Evolutionary conservation across 2,329 filamentous ascomycete genomes (phyloP).

Genomic region (Dissoconium aciculare): DNA sequence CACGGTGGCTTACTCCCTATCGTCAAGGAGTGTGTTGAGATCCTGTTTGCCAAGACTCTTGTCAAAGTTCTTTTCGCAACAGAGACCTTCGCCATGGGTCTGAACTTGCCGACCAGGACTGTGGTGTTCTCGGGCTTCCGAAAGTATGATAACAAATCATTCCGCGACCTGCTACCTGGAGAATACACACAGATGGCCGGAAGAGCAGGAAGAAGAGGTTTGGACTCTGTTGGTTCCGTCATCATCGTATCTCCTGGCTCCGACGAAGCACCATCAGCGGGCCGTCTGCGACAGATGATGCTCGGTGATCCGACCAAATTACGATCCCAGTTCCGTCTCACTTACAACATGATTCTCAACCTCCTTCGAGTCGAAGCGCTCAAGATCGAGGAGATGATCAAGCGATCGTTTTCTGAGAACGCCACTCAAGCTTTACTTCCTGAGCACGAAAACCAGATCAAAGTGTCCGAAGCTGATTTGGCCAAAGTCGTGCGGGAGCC

Average conservation of each 20-base stretch:
- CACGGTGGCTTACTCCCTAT: conserved; percentile 90
- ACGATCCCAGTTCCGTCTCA: conserved; percentile 86
- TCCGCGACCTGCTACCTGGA: conserved; percentile 79
- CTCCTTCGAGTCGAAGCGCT: conserved; percentile 85
- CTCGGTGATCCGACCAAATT: conserved; percentile 90
- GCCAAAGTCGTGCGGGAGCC: conserved; percentile 77
- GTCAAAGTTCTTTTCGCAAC: conserved; percentile 97
- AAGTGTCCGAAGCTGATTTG: conserved; percentile 78
- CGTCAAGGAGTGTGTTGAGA: conserved; percentile 94
- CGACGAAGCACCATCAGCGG: conserved; percentile 77
- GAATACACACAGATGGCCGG: conserved; percentile 99
- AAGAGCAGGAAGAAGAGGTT: conserved; percentile 76
- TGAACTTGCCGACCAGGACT: conserved; percentile 88
- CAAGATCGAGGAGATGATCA: conserved; percentile 99
- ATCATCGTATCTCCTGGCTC: conserved; percentile 73
- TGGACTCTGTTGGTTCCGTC: conserved; percentile 84
- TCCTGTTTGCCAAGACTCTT: conserved; percentile 83
- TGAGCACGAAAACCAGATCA: conserved; percentile 89
- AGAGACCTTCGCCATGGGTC: conserved; percentile 95
- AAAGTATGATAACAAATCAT: conserved; percentile 86
- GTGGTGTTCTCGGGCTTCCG: conserved; percentile 96
- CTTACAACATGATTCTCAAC: conserved; percentile 99
- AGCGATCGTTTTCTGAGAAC: conserved; percentile 96
- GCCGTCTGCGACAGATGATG: conserved; percentile 80
- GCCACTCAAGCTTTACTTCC: conserved; percentile 87